Percentiles rank a stretch among this genome's conserved stretches.
Conservation (phyloP, 2,329 filamentous ascomycete species). For the Parasarocladium wereldwijsianum region DNA sequence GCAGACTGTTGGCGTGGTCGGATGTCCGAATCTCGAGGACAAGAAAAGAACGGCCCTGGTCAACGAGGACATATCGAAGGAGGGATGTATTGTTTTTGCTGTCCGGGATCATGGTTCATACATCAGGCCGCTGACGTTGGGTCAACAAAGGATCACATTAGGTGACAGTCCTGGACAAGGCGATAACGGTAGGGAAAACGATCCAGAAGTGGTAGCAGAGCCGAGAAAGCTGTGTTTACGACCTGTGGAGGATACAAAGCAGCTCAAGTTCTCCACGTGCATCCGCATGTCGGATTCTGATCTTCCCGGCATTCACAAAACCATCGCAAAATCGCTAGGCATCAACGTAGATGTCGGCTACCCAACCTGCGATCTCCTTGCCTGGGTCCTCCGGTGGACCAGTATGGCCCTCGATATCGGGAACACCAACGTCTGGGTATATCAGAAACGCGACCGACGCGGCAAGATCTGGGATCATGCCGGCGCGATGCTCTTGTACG, state of each 20-base stretch:
- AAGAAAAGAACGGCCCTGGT: conserved; percentile 22
- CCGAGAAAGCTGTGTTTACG: neutral
- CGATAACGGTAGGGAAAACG: too few relatives aligned
- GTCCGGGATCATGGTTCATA: conserved; percentile 32
- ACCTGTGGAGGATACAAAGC: neutral
- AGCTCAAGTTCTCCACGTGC: conserved; percentile 31
- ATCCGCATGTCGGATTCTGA: conserved; percentile 30
- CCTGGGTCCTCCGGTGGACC: conserved; percentile 43
- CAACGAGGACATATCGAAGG: conserved; percentile 28
- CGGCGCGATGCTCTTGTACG: conserved; percentile 42
- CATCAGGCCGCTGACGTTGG: conserved; percentile 27
- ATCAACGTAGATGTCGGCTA: conserved; percentile 14
- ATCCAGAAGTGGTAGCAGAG: neutral
- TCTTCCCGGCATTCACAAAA: conserved; percentile 29
- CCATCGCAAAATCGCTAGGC: conserved; percentile 25
- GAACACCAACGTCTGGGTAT: conserved; percentile 42
- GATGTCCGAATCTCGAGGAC: conserved; percentile 28
- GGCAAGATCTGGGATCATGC: conserved; percentile 48
- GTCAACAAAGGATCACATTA: too few relatives aligned
- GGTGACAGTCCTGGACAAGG: too few relatives aligned
- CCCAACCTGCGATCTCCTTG: conserved; percentile 36
- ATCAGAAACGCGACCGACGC: conserved; percentile 28
- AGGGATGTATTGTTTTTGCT: conserved; percentile 36
- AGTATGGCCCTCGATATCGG: conserved; percentile 35
- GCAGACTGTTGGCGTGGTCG: conserved; percentile 35